These are phyloP conservation scores for Fraxinus xanthoxyloides DNA, from an alignment of 305 asterid species.

Conservation along the genomic window DNA sequence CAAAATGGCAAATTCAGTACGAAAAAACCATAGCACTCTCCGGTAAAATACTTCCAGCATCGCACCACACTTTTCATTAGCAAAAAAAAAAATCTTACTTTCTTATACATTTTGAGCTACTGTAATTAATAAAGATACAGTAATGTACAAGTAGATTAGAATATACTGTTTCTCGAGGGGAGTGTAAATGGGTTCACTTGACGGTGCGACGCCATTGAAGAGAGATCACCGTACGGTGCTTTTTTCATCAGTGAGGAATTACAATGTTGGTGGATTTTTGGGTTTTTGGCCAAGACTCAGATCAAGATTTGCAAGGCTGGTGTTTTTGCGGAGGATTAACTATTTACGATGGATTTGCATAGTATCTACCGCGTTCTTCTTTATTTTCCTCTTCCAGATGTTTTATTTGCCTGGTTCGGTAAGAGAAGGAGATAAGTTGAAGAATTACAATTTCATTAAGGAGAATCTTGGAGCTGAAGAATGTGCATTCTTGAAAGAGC, in stretches of 20 bases:
- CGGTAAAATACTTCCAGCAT: neutral
- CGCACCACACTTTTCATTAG: neutral
- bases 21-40: constrained; percentile 5
- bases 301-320: constrained; percentile 83
- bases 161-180: constrained; percentile 45
- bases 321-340: constrained; percentile 61
- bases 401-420: constrained; percentile 69
- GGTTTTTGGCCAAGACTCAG: constrained; percentile 56
- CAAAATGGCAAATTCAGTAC: neutral
- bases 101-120: constrained; percentile 7
- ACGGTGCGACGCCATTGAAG: constrained; percentile 32
- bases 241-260: constrained; percentile 29
- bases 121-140: neutral
- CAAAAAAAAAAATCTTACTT: constrained; percentile 19
- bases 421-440: constrained; percentile 39
- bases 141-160: constrained; percentile 23
- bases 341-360: constrained; percentile 68
- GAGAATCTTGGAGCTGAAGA: constrained; percentile 28
- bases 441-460: constrained; percentile 12
- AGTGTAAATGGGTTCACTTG: constrained; percentile 93
- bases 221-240: constrained; percentile 31
- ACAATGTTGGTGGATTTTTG: neutral
- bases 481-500: constrained; percentile 52
- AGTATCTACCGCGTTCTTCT: constrained; percentile 66
- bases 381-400: constrained; percentile 70